These are phyloP conservation scores for Kazachstania kunashirensis DNA, from an alignment of 805 yeast genomes.

Conservation along the genomic window DNA sequence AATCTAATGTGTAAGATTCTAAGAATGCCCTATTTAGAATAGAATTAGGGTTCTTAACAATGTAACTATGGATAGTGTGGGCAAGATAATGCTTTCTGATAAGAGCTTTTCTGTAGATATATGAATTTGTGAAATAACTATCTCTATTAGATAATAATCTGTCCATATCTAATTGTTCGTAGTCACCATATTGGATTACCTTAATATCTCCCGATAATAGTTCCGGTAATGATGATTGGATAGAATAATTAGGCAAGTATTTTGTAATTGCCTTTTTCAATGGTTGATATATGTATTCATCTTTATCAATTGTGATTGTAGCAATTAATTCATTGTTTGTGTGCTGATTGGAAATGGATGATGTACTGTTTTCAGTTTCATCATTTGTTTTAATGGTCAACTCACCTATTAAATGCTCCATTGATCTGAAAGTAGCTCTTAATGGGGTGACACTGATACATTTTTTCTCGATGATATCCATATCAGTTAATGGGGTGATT, in stretches of 20 bases:
- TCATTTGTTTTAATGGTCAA: slow-evolving; percentile 4
- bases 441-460: slow-evolving; percentile 61
- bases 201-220: slow-evolving; percentile 18
- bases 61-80: slow-evolving; percentile 68
- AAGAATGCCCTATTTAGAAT: slow-evolving; percentile 55
- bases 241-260: slow-evolving; percentile 28
- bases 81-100: slow-evolving; percentile 85
- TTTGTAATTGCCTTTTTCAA: slow-evolving; percentile 25
- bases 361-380: background rate
- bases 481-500: slow-evolving; percentile 36
- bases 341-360: too few relatives aligned
- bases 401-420: slow-evolving; percentile 17
- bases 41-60: slow-evolving; percentile 65
- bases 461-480: slow-evolving; percentile 56
- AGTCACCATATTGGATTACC: slow-evolving; percentile 76
- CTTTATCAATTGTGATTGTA: slow-evolving; percentile 28
- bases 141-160: slow-evolving; percentile 28
- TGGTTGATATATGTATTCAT: slow-evolving; percentile 37
- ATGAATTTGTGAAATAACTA: slow-evolving; percentile 63
- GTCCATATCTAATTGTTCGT: slow-evolving; percentile 80
- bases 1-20: slow-evolving; percentile 67
- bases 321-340: background rate
- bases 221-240: slow-evolving; percentile 21
- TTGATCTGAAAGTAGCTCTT: slow-evolving; percentile 54
- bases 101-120: slow-evolving; percentile 79